Base-by-base conservation (phyloP, 2,329 filamentous ascomycete species). In the Zelopaecilomyces penicillatus region DNA sequence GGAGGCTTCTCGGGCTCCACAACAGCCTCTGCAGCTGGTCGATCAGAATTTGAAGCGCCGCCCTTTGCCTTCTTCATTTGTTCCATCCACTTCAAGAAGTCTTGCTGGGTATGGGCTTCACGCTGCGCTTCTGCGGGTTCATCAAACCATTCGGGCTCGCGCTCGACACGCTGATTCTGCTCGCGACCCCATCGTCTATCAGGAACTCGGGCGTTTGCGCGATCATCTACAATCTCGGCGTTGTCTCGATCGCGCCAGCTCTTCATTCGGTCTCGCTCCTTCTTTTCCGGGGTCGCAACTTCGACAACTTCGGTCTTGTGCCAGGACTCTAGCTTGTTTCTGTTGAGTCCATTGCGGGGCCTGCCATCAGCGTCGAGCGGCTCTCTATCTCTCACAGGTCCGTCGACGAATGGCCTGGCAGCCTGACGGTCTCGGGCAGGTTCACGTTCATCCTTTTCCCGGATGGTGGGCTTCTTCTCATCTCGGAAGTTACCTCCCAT, bases 21-120 rank as follows among this genome's bases (percentile, higher is more conserved):
- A 52, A 72, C 60, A 39, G 54, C 29, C 28, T 67, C 33, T 53
- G 52, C 48, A 48, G 62, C 46, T 37, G 51, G 46, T 36, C 48
- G 44, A 31, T 55, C 52, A 4, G 59, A 50, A 39, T 61, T 42
- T 6, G 54, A 57, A 37, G 57, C 61, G 43, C 59, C 62, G 47
- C 60, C 66, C 55, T 73, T 78, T 50, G 78, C 75, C 34, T 81
- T 82, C 64, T 86, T 91, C 88, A 94, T 94, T 51, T 76, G 77
- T 55, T 94, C 87, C 74, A 95, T 95, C 81, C 91, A 96, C 54
- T 87, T 87, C 66, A 94, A 84, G 63, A 96, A 94, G 53, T 96
- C 90, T 58, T 94, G 89, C 57, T 87, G 83, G 1, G 89, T 95
- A 55, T 87, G 85, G 5, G 75, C 77, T 55, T 84, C 79, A 32